phyloP scores from a whole-genome alignment of 306 rosid species.

The Medicago ruthenica region DNA sequence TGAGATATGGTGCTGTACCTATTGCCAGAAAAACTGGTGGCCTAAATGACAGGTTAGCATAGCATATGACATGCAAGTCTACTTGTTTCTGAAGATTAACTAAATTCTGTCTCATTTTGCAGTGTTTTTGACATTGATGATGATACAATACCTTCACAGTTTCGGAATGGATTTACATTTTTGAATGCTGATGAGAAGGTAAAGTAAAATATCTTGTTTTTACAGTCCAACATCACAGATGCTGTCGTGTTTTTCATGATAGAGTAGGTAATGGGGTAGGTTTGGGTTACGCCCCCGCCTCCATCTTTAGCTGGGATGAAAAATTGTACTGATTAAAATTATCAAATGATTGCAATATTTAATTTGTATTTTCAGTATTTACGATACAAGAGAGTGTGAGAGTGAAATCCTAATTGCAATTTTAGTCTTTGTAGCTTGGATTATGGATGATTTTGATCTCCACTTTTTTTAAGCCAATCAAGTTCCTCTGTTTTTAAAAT shows the following conservation, averaged over 20 bases:
- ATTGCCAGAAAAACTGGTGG: conserved; percentile 96
- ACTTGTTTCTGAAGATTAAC: conserved; percentile 31
- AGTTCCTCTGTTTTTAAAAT: not conserved
- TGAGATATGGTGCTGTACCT: conserved; percentile 94
- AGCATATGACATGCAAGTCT: conserved; percentile 14
- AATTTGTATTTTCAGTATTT: conserved; percentile 7
- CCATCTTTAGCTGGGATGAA: not conserved
- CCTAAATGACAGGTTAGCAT: conserved; percentile 84
- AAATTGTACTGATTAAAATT: conserved; percentile 2
- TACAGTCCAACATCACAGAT: not conserved
- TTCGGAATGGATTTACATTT: conserved; percentile 87
- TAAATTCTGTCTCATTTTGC: conserved; percentile 39
- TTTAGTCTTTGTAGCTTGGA: not conserved
- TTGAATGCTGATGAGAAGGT: conserved; percentile 83
- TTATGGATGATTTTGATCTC: not conserved
- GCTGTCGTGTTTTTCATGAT: conserved; percentile 19
- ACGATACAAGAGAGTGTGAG: not conserved
- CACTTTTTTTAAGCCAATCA: not conserved
- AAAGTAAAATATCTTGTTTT: conserved; percentile 35
- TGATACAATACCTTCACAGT: conserved; percentile 69
- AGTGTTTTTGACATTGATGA: conserved; percentile 94
- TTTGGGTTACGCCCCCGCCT: not conserved
- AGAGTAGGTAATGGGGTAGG: not conserved
- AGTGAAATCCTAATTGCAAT: not conserved
- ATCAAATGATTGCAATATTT: not conserved